Percentiles rank a stretch among this genome's conserved stretches.
phyloP scores from a whole-genome alignment of 31 red algal genomes.

The Odonthalia washingtoniensis region DNA sequence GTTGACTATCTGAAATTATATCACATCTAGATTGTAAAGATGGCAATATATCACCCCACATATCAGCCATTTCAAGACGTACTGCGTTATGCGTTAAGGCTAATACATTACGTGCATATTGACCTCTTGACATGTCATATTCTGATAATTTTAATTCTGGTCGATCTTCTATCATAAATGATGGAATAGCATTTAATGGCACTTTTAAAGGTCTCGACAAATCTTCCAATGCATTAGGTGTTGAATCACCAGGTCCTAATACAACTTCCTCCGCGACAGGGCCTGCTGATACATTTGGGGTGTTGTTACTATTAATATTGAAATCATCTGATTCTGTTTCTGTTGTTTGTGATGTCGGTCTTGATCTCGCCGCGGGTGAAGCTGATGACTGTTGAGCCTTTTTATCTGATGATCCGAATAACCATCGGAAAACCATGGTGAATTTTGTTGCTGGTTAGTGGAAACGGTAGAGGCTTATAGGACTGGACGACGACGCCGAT shows the following conservation, averaged over 20 bases:
- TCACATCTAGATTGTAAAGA: conserved; percentile 42
- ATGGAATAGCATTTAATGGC: conserved; percentile 58
- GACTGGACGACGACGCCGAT: no score
- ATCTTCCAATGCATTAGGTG: conserved; percentile 44
- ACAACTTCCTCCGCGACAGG: conserved; percentile 17
- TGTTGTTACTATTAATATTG: conserved; percentile 7
- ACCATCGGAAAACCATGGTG: conserved; percentile 83
- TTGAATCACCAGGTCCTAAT: conserved; percentile 57
- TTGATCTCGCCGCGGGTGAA: neutral
- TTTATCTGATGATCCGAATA: conserved; percentile 59
- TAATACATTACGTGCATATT: conserved; percentile 64
- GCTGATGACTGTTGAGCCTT: neutral
- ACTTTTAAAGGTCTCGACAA: conserved; percentile 51
- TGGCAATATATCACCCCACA: conserved; percentile 80
- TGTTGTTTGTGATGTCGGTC: neutral
- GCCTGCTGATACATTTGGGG: no score
- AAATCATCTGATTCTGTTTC: neutral
- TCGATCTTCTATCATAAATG: conserved; percentile 54
- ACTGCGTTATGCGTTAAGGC: conserved; percentile 72
- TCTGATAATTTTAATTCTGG: conserved; percentile 61
- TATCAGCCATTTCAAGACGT: conserved; percentile 79
- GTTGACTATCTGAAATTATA: neutral
- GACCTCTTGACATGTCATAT: conserved; percentile 62
- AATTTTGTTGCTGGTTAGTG: no score
- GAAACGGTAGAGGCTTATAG: no score